Evolutionary conservation across 495 filamentous ascomycete genomes (phyloP).

Genomic region (Penicillium argentinense): DNA sequence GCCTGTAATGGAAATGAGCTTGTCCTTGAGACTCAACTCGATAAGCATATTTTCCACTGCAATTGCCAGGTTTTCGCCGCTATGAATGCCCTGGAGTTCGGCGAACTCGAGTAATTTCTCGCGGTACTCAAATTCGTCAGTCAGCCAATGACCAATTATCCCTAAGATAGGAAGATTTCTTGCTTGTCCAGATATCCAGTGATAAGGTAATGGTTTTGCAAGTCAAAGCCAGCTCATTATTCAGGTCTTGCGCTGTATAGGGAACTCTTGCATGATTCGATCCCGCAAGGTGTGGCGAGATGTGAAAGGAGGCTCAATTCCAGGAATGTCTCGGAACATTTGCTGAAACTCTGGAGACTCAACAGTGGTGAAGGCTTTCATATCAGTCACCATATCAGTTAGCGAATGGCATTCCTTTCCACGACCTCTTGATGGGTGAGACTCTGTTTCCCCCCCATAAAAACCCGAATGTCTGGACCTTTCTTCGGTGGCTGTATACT

Average conservation of each 20-base stretch:
- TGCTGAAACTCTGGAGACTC: slow-evolving; percentile 7
- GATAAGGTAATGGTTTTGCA: slow-evolving; percentile 16
- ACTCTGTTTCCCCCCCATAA: too few relatives aligned
- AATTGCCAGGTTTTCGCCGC: slow-evolving; percentile 8
- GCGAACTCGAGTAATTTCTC: slow-evolving; percentile 12
- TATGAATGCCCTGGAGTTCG: slow-evolving; percentile 13
- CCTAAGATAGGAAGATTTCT: slow-evolving; percentile 14
- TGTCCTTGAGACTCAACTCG: neutral
- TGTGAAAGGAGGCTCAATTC: slow-evolving; percentile 4
- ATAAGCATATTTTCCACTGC: slow-evolving; percentile 10
- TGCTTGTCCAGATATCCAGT: slow-evolving; percentile 11
- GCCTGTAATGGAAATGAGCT: slow-evolving; percentile 1
- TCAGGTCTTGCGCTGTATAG: slow-evolving; percentile 5
- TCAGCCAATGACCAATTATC: slow-evolving; percentile 16
- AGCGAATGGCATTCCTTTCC: neutral
- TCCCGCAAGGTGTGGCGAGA: slow-evolving; percentile 5
- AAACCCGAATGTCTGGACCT: too few relatives aligned
- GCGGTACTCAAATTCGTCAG: slow-evolving; percentile 12
- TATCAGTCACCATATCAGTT: neutral
- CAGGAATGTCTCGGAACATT: slow-evolving; percentile 10
- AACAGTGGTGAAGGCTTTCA: slow-evolving; percentile 1
- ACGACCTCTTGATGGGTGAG: neutral
- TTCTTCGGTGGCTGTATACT: too few relatives aligned
- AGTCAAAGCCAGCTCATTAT: slow-evolving; percentile 6
- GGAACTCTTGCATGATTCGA: slow-evolving; percentile 5